A percentile compares a stretch with the other conserved stretches of the same genome.
These are phyloP conservation scores for Alternaria rosae DNA, from an alignment of 2,329 filamentous ascomycete species.

Conservation along the genomic window DNA sequence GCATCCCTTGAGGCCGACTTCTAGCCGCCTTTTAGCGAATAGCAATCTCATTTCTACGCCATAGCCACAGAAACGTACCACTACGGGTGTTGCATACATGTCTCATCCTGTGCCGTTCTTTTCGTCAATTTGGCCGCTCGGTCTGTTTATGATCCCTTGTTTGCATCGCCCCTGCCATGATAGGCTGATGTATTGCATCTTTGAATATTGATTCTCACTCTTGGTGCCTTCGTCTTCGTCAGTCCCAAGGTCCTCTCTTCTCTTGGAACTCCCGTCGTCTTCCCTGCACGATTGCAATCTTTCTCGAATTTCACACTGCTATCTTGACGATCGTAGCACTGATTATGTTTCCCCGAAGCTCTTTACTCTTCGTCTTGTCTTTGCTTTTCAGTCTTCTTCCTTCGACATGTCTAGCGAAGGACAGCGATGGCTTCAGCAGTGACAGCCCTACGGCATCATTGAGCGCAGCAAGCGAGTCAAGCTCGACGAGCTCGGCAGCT, in stretches of 20 bases:
- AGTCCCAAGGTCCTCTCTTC: not conserved
- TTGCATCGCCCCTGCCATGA: constrained; percentile 11
- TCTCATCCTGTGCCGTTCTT: constrained; percentile 9
- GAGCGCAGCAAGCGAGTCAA: constrained; percentile 9
- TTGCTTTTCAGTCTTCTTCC: not conserved
- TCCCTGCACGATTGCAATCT: not conserved
- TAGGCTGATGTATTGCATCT: not conserved
- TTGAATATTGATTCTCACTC: not conserved
- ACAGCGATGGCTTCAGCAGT: not conserved
- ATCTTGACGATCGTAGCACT: not conserved
- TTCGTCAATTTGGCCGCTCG: constrained; percentile 3
- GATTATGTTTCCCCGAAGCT: not conserved
- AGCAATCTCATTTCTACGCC: constrained; percentile 9
- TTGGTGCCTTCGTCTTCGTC: constrained; percentile 7
- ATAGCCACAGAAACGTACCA: constrained; percentile 6
- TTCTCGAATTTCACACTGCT: not conserved
- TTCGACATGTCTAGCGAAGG: constrained; percentile 18
- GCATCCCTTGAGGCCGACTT: constrained; percentile 4
- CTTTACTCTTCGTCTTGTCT: not conserved
- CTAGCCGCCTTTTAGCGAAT: constrained; percentile 12
- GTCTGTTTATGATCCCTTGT: constrained; percentile 5
- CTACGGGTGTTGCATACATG: constrained; percentile 4
- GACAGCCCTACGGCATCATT: constrained; percentile 1
- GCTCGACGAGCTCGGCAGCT: constrained; percentile 22
- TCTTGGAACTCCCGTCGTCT: not conserved